These are phyloP conservation scores for Aureobasidium musti DNA, from an alignment of 2,329 filamentous ascomycete genomes.

Conservation along the genomic window DNA sequence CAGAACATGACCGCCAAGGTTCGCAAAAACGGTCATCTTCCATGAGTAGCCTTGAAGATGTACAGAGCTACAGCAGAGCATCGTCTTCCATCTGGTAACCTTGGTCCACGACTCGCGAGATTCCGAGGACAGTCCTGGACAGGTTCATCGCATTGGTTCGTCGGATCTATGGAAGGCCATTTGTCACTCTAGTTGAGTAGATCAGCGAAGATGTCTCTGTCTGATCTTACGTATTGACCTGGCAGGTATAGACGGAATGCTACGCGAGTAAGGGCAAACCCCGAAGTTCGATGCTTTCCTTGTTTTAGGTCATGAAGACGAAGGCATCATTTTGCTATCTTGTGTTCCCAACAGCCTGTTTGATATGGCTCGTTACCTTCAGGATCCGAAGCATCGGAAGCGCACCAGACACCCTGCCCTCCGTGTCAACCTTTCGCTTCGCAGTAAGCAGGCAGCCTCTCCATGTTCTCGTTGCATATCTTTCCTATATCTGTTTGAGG, in stretches of 20 bases:
- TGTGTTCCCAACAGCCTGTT: neutral
- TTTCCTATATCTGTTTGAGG: no score
- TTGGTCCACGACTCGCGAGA: neutral
- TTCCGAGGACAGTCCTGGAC: neutral
- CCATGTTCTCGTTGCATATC: neutral
- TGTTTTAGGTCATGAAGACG: neutral
- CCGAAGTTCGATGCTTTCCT: neutral
- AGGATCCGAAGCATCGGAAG: neutral
- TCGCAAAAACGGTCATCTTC: constrained; percentile 16
- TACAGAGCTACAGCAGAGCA: constrained; percentile 10
- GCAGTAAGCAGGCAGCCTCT: neutral
- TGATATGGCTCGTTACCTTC: neutral
- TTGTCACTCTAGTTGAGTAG: neutral
- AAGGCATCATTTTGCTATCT: neutral
- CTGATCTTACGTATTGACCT: neutral
- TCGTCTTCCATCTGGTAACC: neutral
- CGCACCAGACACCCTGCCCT: neutral
- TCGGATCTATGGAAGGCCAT: neutral
- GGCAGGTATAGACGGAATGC: neutral
- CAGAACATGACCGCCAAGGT: constrained; percentile 12
- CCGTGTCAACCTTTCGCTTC: neutral
- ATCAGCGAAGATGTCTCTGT: neutral
- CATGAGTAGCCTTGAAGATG: neutral
- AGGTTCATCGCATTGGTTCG: neutral
- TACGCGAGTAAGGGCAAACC: constrained; percentile 1